Evolutionary conservation across 2,329 filamentous ascomycete species (phyloP), one percentile per base, ranked within the genome.

Genomic region (Aspergillus sojae): DNA sequence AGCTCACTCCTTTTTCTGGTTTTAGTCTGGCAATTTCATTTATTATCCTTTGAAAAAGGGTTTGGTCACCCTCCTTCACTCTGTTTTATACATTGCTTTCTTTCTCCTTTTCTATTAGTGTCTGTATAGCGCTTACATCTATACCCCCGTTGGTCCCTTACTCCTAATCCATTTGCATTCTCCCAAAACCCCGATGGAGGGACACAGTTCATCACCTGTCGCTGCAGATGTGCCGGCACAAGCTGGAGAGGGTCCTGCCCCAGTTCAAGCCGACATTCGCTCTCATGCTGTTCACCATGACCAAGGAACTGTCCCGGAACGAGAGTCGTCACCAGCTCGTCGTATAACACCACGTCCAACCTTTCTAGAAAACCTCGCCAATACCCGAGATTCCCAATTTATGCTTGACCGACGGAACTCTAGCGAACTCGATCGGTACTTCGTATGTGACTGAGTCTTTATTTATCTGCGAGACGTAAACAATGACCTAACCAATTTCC

Each of bases 391-490:
- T 9, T 65, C 65, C 3, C 74, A 76, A 28, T 77, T 77, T 52
- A 71, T 71, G 57, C 53, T 76, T 7, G 60, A 71, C 45, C 67
- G 71, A 57, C 69, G 64, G 19, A 68, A 75, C 39, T 75, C 72
- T 16, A 75, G 83, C 64, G 83, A 86, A 39, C 67, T 89, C 55
- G 86, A 88, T 64, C 86, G 88, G 66, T 89, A 89, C 75, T 89
- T 89, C 72, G 85, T 84, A 75, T 50, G 82, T 73, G 21, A 3
- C 7, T n/a, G 19, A n/a, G 39, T 32, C 23, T 19, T 21, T 39
- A 12, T 1, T 5, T 12, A 11, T 21, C 16, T 2, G 32, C 32
- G 43, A 53, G 21, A 14, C 9, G 10, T 45, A 16, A 32, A 53
- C 16, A 52, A 57, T 14, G 19, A 45, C 9, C 58, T 67, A 43